Evolutionary conservation across 768 basidiomycete genomes (phyloP), one percentile per base, ranked within the genome.

Genomic region (Kwoniella sp.): DNA sequence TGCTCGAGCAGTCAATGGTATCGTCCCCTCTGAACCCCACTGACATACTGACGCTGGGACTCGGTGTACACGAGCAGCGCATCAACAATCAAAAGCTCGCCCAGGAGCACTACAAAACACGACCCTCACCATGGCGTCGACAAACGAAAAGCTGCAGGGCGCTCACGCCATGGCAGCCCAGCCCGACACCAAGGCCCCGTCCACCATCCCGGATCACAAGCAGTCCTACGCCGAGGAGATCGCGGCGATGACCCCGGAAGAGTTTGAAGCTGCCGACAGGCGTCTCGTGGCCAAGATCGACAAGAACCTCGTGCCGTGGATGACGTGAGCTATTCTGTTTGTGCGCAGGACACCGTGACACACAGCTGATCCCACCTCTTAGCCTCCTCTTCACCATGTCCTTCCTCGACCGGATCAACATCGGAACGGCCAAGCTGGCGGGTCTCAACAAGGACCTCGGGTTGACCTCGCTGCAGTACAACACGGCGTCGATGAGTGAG

Each of bases 371-470:
- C 23, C 17, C 4, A 11, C n/a, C 8, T 27, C 20, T 15, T 46
- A 71, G 70, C 7, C 57, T 72, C 3, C 57, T 73, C 23, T 71
- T 71, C 51, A 67, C 70, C 7, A 62, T 73, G 62, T 63, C 60
- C 9, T 73, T 73, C 64, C 56, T 73, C 20, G 72, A 73, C 42
- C 68, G 72, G 11, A 65, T 70, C 34, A 71, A 71, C 41, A 62
- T 71, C 55, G 72, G 72, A 22, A 63, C 64, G 0, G 72, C 67
- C 11, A 64, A 59, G 40, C 54, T 73, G 8, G 57, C 48, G 47
- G 63, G 71, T 23, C 56, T 73, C 28, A 51, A 37, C 19, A 58
- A 48, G 5, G 61, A 71, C 38, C 61, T 73, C 2, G 26, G 57
- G 15, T 57, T 73, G 44, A 59, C 46, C 29, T 60, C 66, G 17